These are phyloP conservation scores for Yamadazyma diddensiae DNA, from an alignment of 1,139 yeast genomes.

Conservation along the genomic window DNA sequence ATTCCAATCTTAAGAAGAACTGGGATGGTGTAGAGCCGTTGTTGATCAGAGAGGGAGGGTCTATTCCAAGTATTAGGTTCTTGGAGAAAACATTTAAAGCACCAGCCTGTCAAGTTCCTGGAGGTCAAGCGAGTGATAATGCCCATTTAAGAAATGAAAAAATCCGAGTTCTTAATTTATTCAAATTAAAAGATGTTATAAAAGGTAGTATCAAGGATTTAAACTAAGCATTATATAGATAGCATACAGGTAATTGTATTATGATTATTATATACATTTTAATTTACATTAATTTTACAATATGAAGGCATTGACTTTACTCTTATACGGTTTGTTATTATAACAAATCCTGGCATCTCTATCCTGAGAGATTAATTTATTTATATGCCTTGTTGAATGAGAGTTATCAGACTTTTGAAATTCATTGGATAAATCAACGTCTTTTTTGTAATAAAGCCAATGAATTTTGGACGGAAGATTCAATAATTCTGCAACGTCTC, in stretches of 20 bases:
- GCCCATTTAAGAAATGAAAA: slow-evolving; percentile 92
- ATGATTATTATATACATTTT: background rate
- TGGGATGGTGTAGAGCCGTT: slow-evolving; percentile 72
- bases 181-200: slow-evolving; percentile 68
- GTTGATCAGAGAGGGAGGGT: slow-evolving; percentile 92
- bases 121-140: slow-evolving; percentile 93
- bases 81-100: slow-evolving; percentile 80
- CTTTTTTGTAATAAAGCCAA: slow-evolving; percentile 41
- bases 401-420: slow-evolving; percentile 22
- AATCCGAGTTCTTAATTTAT: slow-evolving; percentile 71
- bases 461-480: slow-evolving; percentile 8
- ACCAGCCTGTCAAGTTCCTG: slow-evolving; percentile 92
- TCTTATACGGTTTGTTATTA: slow-evolving; percentile 22
- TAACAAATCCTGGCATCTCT: slow-evolving; percentile 26
- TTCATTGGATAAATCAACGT: slow-evolving; percentile 23
- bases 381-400: slow-evolving; percentile 26
- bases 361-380: slow-evolving; percentile 15
- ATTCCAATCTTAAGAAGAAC: slow-evolving; percentile 54
- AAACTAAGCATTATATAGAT: slow-evolving; percentile 1
- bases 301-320: slow-evolving; percentile 30
- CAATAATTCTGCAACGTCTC: slow-evolving; percentile 5
- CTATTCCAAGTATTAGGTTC: slow-evolving; percentile 86
- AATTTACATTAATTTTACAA: slow-evolving; percentile 6
- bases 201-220: slow-evolving; percentile 40
- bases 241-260: background rate